A percentile compares a stretch with the other conserved stretches of the same genome.
phyloP scores from a whole-genome alignment of 2,329 filamentous ascomycete species.

The Fusarium pilosicola region DNA sequence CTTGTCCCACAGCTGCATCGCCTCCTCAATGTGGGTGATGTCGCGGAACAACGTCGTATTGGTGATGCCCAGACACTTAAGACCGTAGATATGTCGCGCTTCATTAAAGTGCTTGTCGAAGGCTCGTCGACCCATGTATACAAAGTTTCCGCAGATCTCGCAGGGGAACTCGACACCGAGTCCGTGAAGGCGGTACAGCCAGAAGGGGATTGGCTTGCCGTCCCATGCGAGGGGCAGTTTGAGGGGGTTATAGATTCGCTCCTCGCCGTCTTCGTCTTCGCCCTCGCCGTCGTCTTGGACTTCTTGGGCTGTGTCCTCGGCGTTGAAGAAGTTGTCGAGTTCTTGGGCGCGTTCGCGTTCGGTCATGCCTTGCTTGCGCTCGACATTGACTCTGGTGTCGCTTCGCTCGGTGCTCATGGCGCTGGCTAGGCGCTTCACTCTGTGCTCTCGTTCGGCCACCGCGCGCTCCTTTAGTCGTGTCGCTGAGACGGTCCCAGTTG shows the following conservation, averaged over 20 bases:
- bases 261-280: slow-evolving; percentile 80
- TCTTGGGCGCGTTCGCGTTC: slow-evolving; percentile 95
- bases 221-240: slow-evolving; percentile 98
- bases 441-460: slow-evolving; percentile 87
- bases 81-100: slow-evolving; percentile 87
- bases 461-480: slow-evolving; percentile 83
- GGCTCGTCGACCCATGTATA: slow-evolving; percentile 96
- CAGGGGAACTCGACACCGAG: slow-evolving; percentile 94
- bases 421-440: slow-evolving; percentile 80
- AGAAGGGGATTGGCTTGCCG: slow-evolving; percentile 98
- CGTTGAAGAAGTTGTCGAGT: slow-evolving; percentile 81
- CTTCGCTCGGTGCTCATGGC: slow-evolving; percentile 88
- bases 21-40: slow-evolving; percentile 92
- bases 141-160: slow-evolving; percentile 97
- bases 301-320: slow-evolving; percentile 46
- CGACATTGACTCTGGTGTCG: slow-evolving; percentile 93
- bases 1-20: slow-evolving; percentile 90
- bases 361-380: slow-evolving; percentile 97
- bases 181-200: slow-evolving; percentile 97
- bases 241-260: slow-evolving; percentile 95
- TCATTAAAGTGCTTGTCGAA: slow-evolving; percentile 99
- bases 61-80: slow-evolving; percentile 93
- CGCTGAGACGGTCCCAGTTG: slow-evolving; percentile 49
- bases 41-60: slow-evolving; percentile 92
- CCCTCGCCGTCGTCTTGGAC: slow-evolving; percentile 67